Conservation (phyloP, 2,329 filamentous ascomycete genomes). For the Arthrinium phaeospermum region DNA sequence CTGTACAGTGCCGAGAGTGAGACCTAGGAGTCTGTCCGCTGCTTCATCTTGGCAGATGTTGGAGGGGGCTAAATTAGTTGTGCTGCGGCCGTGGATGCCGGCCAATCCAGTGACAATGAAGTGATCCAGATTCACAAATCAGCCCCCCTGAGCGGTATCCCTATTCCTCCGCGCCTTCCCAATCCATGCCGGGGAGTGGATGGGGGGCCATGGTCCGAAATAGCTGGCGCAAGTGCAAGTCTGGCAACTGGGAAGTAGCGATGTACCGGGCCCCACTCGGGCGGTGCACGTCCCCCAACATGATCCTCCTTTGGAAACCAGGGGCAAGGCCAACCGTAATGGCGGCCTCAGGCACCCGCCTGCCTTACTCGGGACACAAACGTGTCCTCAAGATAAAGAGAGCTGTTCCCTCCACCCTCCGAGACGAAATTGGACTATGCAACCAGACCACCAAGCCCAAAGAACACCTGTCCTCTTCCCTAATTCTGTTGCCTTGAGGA, state of each 20-base stretch:
- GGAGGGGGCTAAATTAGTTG: constrained; percentile 15
- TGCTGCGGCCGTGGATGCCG: not conserved
- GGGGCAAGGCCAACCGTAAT: not conserved
- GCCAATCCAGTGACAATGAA: not conserved
- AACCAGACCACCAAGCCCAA: constrained; percentile 1
- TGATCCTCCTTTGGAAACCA: constrained; percentile 14
- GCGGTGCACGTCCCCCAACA: not conserved
- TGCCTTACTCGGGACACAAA: constrained; percentile 25
- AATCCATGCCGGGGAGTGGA: constrained; percentile 4
- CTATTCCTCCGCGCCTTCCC: constrained; percentile 8
- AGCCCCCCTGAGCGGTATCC: not conserved
- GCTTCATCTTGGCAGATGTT: constrained; percentile 2
- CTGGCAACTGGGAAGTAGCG: not conserved
- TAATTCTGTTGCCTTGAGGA: constrained; percentile 22
- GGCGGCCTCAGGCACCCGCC: not conserved
- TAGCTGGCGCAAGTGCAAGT: not conserved
- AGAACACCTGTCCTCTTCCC: constrained; percentile 26
- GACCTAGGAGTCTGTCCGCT: not conserved
- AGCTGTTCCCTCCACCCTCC: constrained; percentile 23
- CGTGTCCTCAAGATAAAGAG: constrained; percentile 33
- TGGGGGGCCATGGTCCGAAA: not conserved
- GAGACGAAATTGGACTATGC: not conserved
- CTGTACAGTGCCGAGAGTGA: constrained; percentile 14
- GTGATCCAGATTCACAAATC: not conserved
- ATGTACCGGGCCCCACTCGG: not conserved